Conservation (phyloP, 345 rosid species). For the Salix exigua region DNA sequence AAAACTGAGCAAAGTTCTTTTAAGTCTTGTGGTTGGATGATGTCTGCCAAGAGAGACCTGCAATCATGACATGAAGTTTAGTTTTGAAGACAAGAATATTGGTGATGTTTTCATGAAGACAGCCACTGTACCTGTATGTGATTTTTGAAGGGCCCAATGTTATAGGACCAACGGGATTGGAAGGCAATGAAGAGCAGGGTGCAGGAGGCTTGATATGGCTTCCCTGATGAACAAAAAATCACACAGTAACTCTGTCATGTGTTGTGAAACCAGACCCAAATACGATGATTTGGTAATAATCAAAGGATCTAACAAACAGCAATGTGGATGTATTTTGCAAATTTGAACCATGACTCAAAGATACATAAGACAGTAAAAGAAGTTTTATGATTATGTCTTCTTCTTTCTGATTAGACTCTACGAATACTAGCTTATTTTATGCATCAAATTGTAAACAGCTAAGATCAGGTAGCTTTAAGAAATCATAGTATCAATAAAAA, state of each 20-base stretch:
- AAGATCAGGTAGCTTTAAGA: not conserved
- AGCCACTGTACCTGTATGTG: conserved; percentile 64
- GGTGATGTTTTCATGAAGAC: conserved; percentile 1
- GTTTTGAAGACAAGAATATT: conserved; percentile 18
- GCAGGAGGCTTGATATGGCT: conserved; percentile 49
- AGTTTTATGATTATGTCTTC: not conserved
- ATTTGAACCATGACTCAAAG: not conserved
- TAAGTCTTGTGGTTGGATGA: conserved; percentile 83
- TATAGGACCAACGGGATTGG: conserved; percentile 42
- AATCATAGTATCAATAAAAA: not conserved
- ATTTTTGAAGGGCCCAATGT: conserved; percentile 56
- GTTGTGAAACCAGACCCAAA: conserved; percentile 4
- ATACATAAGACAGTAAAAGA: not conserved
- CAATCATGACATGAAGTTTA: conserved; percentile 34
- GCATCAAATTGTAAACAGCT: not conserved
- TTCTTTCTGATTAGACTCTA: not conserved
- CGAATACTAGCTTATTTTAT: not conserved
- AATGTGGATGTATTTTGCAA: not conserved
- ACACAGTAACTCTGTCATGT: conserved; percentile 1
- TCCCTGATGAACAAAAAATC: conserved; percentile 42
- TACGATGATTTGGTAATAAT: not conserved
- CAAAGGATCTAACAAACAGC: not conserved
- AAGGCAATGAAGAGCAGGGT: conserved; percentile 43
- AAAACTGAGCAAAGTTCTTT: conserved; percentile 96
- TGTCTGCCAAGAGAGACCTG: conserved; percentile 95